Evolutionary conservation across 2,329 filamentous ascomycete species (phyloP), one percentile per base, ranked within the genome.

Genomic region (Mycosphaerella sp.): DNA sequence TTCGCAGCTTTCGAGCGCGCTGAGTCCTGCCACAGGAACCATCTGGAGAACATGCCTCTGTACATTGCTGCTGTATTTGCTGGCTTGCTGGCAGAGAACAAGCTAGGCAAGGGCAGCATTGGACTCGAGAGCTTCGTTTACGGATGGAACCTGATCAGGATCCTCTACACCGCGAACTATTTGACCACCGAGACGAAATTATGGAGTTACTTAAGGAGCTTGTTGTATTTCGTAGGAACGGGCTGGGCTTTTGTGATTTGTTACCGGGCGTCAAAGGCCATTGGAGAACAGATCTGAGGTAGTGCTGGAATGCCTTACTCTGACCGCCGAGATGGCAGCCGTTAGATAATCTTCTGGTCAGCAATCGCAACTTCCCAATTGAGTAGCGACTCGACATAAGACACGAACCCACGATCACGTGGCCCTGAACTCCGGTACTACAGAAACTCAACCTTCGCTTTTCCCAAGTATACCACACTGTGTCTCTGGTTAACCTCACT

Each of bases 21-120:
- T 17, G 68, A 73, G 52, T 66, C 70, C 4, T 75, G 72, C 30
- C 72, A 75, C 54, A 64, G 68, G 25, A 76, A 76, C 57, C 68
- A 69, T 25, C 65, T 75, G 54, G 73, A 77, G 63, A 74, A 71
- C 46, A 62, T 76, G 48, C 70, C 73, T 1, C 54, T 76, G 7
- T 76, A 75, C 53, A 60, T 71, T 8, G 66, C 71, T 1, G 70
- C 73, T 1, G 64, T 76, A 7, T 62, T 75, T 12, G 62, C 71
- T 4, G 73, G 71, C 0, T 68, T 75, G 39, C 56, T 75, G 45
- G 73, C 70, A 1, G 65, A 69, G 45, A 53, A 59, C 34, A 48
- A 60, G 43, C 55, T 58, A 2, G 63, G 61, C 4, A 54, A 52
- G 12, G 61, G 59, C n/a, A 55, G 49, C 17, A 48, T 61, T 5